Evolutionary conservation across 2,329 filamentous ascomycete species (phyloP), one percentile per base, ranked within the genome.

Genomic region (Botrytis sinoallii): DNA sequence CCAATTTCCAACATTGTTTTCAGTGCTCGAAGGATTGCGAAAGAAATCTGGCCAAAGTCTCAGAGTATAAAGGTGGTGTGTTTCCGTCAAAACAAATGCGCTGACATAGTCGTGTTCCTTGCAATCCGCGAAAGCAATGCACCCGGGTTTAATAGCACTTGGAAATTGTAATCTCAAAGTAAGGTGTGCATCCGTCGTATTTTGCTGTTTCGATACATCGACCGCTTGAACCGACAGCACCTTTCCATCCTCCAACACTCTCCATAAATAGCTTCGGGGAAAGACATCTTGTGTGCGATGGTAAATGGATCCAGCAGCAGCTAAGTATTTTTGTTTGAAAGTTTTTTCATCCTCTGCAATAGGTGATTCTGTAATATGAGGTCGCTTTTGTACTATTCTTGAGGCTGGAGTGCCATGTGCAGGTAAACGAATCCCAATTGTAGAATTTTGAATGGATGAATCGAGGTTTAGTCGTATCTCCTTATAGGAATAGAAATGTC

Each of bases 201-300:
- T 87, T 75, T 86, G 87, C 77, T 86, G 88, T 84, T 88, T 94
- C 81, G 90, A 92, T 77, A 98, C 84, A 83, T 99, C 96, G 75
- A 93, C 90, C 59, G 90, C 91, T 80, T 93, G 92, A 69, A 99
- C 87, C 83, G 96, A 95, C 78, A 99, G 86, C 75, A 94, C 86
- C 77, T 89, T 92, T 79, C 90, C 90, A 79, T 93, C 90, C 80
- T 97, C 92, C 75, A 98, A 84, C 57, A 98, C 88, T 78, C 95
- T 90, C 96, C 96, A 99, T 66, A 97, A 87, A 81, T 98, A 97
- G 82, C 90, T 93, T 80, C 93, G 91, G 57, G 96, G 96, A 76
- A 92, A 91, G 76, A 88, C 86, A 80, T 92, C 89, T 82, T 92
- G 88, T 82, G 89, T 88, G 72, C 96, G 90, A 83, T 97, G 94